Conservation (phyloP, 2,329 filamentous ascomycete species). For the Macrophomina pseudophaseolina region DNA sequence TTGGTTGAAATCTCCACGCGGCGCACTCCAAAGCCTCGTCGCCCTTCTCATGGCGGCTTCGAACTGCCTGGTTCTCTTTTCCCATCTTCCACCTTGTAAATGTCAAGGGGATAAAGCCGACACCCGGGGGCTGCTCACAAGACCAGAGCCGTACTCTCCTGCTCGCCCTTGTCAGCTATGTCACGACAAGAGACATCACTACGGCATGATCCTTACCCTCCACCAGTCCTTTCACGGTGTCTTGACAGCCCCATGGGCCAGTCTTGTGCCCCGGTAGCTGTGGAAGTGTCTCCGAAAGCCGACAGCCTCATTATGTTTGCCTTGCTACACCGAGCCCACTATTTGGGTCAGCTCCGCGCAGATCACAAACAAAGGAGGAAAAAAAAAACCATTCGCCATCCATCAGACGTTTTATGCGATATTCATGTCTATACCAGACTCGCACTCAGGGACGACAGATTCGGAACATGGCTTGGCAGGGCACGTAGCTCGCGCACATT, state of each 20-base stretch:
- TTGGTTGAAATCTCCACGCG: too few species aligned
- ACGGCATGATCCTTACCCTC: background rate
- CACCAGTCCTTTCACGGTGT: background rate
- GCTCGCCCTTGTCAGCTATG: too few species aligned
- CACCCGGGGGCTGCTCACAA: too few species aligned
- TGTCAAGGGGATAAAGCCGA: too few species aligned
- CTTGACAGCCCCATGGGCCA: background rate
- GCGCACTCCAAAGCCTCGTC: too few species aligned
- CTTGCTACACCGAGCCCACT: background rate
- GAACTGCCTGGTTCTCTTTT: too few species aligned
- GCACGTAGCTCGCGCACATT: background rate
- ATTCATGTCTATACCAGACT: too few species aligned
- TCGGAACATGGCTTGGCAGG: background rate
- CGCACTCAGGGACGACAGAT: background rate
- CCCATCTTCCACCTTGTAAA: too few species aligned
- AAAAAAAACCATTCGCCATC: too few species aligned
- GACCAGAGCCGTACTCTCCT: too few species aligned
- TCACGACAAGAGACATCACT: background rate
- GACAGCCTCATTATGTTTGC: conserved; percentile 12
- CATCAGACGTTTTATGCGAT: too few species aligned
- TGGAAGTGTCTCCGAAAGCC: background rate
- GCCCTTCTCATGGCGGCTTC: too few species aligned
- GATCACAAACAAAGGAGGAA: background rate
- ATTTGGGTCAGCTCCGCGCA: background rate
- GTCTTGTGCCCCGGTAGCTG: background rate